Base-by-base conservation (phyloP, 2,329 filamentous ascomycete genomes). In the Xylaria sp. region DNA sequence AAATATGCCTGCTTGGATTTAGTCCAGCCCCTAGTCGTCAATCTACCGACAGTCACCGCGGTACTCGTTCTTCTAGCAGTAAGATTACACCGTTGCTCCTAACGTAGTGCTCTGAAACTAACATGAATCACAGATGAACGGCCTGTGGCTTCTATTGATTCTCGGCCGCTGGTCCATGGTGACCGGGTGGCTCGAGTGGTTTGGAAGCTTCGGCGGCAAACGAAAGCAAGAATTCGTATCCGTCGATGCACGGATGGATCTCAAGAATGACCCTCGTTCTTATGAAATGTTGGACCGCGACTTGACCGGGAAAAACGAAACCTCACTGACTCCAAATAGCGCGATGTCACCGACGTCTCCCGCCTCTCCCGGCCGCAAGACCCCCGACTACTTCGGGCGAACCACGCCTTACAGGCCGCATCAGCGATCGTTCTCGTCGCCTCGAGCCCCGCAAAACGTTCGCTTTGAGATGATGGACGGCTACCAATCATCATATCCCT, bases 91-190 rank as follows among this genome's bases (percentile, higher is more conserved):
- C 25, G 8, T 11, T 25, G 23, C 14, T n/a, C 12, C 2, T n/a
- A 9, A 28, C 19, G n/a, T 8, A 37, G 14, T 8, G 3, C 28
- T 33, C 21, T 7, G 12, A 28, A 58, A 42, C 61, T 68, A 66
- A 68, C 42, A 15, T 60, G 35, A 43, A 60, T 38, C 51, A 14
- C 68, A 92, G 89, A 83, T 92, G 68, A 94, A 94, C 67, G 94
- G 94, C 7, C 80, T 98, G 50, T 96, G 94, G 88, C 87, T 91
- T 52, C 84, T 96, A 60, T 77, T 97, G 57, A 86, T 98, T 61
- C 86, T 97, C 33, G 90, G 91, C 38, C 89, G 94, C 55, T 88
- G 86, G 75, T 89, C 91, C n/a, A 96, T 98, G 89, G 81, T 96
- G 58, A 85, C 82, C 2, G 95, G 91, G 65, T 99, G 95, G 95